Conservation (phyloP, 2,329 filamentous ascomycete species). For the Zelopaecilomyces penicillatus region DNA sequence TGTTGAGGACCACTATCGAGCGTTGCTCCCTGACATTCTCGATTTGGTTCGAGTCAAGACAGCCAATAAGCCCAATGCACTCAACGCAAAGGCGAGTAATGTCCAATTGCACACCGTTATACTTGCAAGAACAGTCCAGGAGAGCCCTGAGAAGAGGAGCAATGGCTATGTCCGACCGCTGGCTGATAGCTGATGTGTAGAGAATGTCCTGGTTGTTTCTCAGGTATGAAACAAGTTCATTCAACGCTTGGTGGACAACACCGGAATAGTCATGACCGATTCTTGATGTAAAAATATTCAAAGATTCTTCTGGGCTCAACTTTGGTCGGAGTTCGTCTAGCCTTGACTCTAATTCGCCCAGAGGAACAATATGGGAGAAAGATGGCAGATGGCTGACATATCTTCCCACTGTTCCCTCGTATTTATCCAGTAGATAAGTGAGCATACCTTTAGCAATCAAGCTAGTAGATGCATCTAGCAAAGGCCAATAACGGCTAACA, state of each 20-base stretch:
- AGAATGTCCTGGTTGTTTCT: slow-evolving; percentile 66
- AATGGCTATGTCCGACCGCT: slow-evolving; percentile 72
- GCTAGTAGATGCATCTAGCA: slow-evolving; percentile 54
- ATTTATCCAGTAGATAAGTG: slow-evolving; percentile 53
- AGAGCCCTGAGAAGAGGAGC: slow-evolving; percentile 65
- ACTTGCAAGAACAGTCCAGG: slow-evolving; percentile 77
- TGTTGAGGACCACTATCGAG: slow-evolving; percentile 79
- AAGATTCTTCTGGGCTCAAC: slow-evolving; percentile 43
- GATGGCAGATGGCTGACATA: slow-evolving; percentile 73
- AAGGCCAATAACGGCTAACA: slow-evolving; percentile 70
- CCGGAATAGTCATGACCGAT: slow-evolving; percentile 76
- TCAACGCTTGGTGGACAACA: slow-evolving; percentile 73
- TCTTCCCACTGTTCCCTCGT: slow-evolving; percentile 52
- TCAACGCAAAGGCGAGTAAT: slow-evolving; percentile 69
- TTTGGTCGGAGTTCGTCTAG: slow-evolving; percentile 55
- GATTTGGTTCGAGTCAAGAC: slow-evolving; percentile 81
- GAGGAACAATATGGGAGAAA: slow-evolving; percentile 57
- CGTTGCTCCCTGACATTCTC: slow-evolving; percentile 70
- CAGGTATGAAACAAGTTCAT: slow-evolving; percentile 69
- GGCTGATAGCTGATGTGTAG: slow-evolving; percentile 70
- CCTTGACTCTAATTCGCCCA: slow-evolving; percentile 59
- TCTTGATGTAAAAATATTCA: slow-evolving; percentile 64
- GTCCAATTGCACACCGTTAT: slow-evolving; percentile 57
- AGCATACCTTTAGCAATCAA: slow-evolving; percentile 55
- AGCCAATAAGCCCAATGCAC: slow-evolving; percentile 82